Conservation (phyloP, 2,329 filamentous ascomycete genomes). For the Microcyclospora tardicrescens region DNA sequence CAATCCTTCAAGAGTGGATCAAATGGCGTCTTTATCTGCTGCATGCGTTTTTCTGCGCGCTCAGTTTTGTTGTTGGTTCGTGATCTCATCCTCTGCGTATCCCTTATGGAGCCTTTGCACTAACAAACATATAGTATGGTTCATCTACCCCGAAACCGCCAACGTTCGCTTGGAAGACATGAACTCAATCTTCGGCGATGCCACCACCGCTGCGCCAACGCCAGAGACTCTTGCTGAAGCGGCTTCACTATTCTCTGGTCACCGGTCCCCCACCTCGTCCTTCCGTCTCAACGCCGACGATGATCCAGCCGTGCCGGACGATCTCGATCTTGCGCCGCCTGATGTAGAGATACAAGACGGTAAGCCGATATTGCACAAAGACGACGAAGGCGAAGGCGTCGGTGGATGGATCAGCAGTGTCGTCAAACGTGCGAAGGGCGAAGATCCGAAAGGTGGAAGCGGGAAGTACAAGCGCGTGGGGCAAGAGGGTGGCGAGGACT, state of each 20-base stretch:
- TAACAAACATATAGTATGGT: slow-evolving; percentile 57
- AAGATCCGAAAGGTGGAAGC: slow-evolving; percentile 26
- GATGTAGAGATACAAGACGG: slow-evolving; percentile 41
- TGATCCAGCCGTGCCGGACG: slow-evolving; percentile 55
- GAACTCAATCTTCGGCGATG: slow-evolving; percentile 87
- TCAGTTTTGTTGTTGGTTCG: slow-evolving; percentile 92
- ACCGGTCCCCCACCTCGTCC: slow-evolving; percentile 65
- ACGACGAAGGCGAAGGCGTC: slow-evolving; percentile 38
- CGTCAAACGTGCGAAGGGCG: slow-evolving; percentile 42
- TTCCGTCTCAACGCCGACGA: slow-evolving; percentile 49
- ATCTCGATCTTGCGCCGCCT: slow-evolving; percentile 66
- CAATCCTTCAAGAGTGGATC: slow-evolving; percentile 81
- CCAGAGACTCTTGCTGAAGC: slow-evolving; percentile 66
- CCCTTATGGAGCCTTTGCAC: neutral
- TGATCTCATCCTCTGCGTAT: slow-evolving; percentile 11
- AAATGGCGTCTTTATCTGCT: slow-evolving; percentile 88
- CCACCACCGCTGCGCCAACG: slow-evolving; percentile 69
- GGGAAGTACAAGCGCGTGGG: slow-evolving; percentile 35
- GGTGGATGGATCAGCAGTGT: slow-evolving; percentile 59
- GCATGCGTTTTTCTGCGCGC: slow-evolving; percentile 92
- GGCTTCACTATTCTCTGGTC: slow-evolving; percentile 62
- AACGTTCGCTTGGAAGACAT: slow-evolving; percentile 94
- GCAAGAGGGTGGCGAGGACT: slow-evolving; percentile 21
- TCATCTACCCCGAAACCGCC: slow-evolving; percentile 93
- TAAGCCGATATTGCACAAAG: slow-evolving; percentile 22